Evolutionary conservation across 192 early-diverging fungal genomes (phyloP).

Genomic region (Coemansia sp.): DNA sequence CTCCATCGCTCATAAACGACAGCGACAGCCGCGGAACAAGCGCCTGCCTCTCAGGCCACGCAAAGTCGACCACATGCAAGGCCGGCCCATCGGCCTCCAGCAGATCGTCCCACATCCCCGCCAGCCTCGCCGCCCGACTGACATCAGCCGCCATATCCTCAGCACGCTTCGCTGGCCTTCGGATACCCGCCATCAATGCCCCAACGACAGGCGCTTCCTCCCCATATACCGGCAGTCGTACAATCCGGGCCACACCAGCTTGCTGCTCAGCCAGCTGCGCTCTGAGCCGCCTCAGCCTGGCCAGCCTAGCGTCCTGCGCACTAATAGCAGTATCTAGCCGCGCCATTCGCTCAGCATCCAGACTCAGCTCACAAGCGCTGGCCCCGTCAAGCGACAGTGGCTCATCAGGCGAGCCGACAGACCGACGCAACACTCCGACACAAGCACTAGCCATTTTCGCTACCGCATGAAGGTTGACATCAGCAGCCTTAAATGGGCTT

Average conservation of each 20-base stretch:
- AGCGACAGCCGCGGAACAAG: conserved; percentile 8
- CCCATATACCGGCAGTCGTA: neutral
- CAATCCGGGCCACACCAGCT: neutral
- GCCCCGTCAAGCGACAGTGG: neutral
- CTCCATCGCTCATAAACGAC: conserved; percentile 18
- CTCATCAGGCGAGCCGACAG: conserved; percentile 1
- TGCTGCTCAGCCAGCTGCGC: conserved; percentile 39
- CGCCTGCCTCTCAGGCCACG: neutral
- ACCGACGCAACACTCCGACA: conserved; percentile 27
- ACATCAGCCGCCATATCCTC: conserved; percentile 3
- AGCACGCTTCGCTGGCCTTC: neutral
- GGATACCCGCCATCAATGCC: no score
- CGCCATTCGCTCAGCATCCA: conserved; percentile 2
- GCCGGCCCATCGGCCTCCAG: conserved; percentile 15
- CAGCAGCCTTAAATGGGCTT: conserved; percentile 23
- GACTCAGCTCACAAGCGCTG: neutral
- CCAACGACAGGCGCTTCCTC: no score
- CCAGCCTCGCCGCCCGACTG: conserved; percentile 21
- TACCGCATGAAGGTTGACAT: conserved; percentile 36
- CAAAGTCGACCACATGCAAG: neutral
- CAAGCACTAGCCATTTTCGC: conserved; percentile 44
- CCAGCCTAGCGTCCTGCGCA: conserved; percentile 27
- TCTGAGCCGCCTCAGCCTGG: conserved; percentile 29
- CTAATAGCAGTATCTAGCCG: conserved; percentile 10
- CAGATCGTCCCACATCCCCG: conserved; percentile 28